These are phyloP conservation scores for Eleusine coracana DNA, from an alignment of 176 grass and related monocot species.

Conservation along the genomic window DNA sequence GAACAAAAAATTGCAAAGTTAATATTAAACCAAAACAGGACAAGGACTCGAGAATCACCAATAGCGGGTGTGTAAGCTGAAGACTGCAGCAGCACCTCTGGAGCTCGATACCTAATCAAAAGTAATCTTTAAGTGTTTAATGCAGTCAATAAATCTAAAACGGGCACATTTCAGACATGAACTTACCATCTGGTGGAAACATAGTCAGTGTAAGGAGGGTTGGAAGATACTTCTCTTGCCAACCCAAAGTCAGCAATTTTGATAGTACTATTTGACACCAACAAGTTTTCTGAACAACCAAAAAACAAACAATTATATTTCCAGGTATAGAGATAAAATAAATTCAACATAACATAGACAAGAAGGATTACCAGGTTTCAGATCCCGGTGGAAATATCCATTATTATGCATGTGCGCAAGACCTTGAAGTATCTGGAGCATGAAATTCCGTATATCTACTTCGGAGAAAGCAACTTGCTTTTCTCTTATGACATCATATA, in stretches of 20 bases:
- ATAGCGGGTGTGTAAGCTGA: conserved; percentile 79
- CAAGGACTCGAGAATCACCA: conserved; percentile 51
- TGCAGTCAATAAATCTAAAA: conserved; percentile 20
- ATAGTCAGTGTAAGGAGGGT: conserved; percentile 93
- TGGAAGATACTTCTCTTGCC: conserved; percentile 87
- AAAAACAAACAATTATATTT: conserved; percentile 18
- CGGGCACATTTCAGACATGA: background rate
- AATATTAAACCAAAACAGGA: conserved; percentile 7
- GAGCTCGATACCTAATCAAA: conserved; percentile 77
- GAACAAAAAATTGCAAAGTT: background rate
- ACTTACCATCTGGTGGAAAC: conserved; percentile 98
- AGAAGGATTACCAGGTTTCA: conserved; percentile 84
- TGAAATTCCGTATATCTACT: conserved; percentile 62
- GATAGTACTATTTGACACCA: conserved; percentile 66
- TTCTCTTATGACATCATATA: conserved; percentile 85
- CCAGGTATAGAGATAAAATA: conserved; percentile 19
- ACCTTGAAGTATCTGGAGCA: conserved; percentile 81
- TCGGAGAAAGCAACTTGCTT: conserved; percentile 59
- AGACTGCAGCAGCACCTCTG: conserved; percentile 76
- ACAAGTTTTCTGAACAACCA: conserved; percentile 66
- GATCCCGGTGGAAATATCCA: conserved; percentile 92
- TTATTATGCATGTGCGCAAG: conserved; percentile 94
- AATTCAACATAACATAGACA: conserved; percentile 12
- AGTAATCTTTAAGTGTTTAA: background rate
- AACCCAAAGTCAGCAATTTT: conserved; percentile 98